Percentiles rank a stretch among this genome's conserved stretches.
Evolutionary conservation across 2,329 filamentous ascomycete genomes (phyloP).

Genomic region (Drechslerella coelobrocha): DNA sequence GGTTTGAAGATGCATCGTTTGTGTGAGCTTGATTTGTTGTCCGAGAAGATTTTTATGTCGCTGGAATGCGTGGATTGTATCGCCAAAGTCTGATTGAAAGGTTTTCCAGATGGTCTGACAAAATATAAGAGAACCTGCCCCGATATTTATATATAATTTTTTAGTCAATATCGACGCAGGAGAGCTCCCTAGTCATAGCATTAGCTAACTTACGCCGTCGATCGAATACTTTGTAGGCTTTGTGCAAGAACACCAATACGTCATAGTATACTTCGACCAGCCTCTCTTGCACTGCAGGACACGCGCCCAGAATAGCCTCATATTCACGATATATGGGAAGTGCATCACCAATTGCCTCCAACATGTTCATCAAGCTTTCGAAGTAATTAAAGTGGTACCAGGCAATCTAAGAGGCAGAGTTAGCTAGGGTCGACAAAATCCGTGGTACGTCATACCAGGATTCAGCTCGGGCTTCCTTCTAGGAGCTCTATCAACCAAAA

Average conservation of each 20-base stretch:
- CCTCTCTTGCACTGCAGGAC: not conserved
- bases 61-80: conserved; percentile 17
- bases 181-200: no score
- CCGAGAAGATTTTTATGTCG: conserved; percentile 10
- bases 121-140: conserved; percentile 7
- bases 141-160: conserved; percentile 11
- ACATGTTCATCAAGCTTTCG: conserved; percentile 22
- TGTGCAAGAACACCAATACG: conserved; percentile 20
- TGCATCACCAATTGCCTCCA: conserved; percentile 11
- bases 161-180: not conserved
- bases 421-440: not conserved
- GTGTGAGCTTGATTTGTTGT: conserved; percentile 2
- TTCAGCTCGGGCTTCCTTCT: no score
- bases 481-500: not conserved
- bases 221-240: conserved; percentile 13
- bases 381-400: conserved; percentile 32
- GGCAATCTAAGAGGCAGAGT: conserved; percentile 20
- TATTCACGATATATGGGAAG: conserved; percentile 18
- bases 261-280: conserved; percentile 17
- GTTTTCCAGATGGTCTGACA: conserved; percentile 24
- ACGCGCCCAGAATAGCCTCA: conserved; percentile 6
- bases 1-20: not conserved
- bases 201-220: conserved; percentile 14
- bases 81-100: conserved; percentile 28
- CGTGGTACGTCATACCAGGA: not conserved